These are phyloP conservation scores for Cercospora canescens DNA, from an alignment of 2,329 filamentous ascomycete genomes.

Conservation along the genomic window DNA sequence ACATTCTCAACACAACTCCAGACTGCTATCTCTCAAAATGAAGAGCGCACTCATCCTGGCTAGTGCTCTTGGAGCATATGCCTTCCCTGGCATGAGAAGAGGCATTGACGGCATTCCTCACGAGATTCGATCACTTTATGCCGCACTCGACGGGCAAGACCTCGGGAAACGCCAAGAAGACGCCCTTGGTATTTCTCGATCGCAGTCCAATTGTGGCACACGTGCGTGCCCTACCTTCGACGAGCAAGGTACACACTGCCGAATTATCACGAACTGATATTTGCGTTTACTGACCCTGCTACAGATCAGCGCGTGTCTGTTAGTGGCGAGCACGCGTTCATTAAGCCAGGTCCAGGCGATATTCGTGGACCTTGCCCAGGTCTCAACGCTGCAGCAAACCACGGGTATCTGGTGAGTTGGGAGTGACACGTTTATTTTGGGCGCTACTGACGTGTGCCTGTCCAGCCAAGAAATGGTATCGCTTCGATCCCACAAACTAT, in stretches of 20 bases:
- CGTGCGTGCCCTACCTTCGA: constrained; percentile 20
- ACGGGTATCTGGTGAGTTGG: constrained; percentile 16
- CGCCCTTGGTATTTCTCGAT: constrained; percentile 21
- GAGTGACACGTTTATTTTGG: neutral
- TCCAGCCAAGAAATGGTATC: constrained; percentile 30
- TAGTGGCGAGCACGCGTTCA: constrained; percentile 20
- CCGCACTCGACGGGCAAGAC: constrained; percentile 9
- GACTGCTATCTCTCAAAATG: constrained; percentile 9
- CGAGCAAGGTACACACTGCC: constrained; percentile 19
- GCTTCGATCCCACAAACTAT: constrained; percentile 32
- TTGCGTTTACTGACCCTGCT: neutral
- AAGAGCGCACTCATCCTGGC: constrained; percentile 22
- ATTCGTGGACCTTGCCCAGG: constrained; percentile 32
- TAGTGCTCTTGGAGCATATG: constrained; percentile 21
- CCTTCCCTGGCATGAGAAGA: constrained; percentile 18
- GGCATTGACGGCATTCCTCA: constrained; percentile 5
- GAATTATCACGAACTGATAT: neutral
- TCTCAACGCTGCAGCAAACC: constrained; percentile 31
- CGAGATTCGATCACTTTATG: constrained; percentile 9
- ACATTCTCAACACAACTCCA: neutral
- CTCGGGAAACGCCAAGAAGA: constrained; percentile 19
- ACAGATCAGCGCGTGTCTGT: constrained; percentile 22
- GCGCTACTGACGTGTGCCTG: neutral
- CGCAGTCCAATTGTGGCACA: constrained; percentile 22
- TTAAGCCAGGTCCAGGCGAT: constrained; percentile 18